A percentile compares a stretch with the other conserved stretches of the same genome.
Conservation (phyloP, 148 eudicot genomes). For the Dysphania ambrosioides region DNA sequence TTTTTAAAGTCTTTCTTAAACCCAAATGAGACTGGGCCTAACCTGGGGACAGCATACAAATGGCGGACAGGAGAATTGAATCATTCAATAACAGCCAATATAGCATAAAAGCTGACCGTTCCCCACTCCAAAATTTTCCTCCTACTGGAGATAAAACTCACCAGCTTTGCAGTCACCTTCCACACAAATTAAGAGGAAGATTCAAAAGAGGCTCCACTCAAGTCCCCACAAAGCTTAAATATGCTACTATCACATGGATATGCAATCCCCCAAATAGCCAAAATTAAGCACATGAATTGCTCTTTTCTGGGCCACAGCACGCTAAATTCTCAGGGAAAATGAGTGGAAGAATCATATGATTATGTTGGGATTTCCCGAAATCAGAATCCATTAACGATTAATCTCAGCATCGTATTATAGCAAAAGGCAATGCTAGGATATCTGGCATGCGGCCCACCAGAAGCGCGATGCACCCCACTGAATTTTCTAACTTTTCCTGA, state of each 20-base stretch:
- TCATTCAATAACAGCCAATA: conserved; percentile 23
- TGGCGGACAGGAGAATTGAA: conserved; percentile 27
- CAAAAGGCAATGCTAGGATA: not conserved
- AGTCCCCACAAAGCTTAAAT: conserved; percentile 23
- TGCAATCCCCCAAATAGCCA: conserved; percentile 31
- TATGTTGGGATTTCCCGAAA: conserved; percentile 18
- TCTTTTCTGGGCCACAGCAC: conserved; percentile 28
- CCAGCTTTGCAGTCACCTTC: conserved; percentile 17
- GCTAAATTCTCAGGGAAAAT: conserved; percentile 17
- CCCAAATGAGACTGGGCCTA: conserved; percentile 16
- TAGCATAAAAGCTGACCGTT: conserved; percentile 24
- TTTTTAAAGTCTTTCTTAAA: not conserved
- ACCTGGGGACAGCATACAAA: conserved; percentile 19
- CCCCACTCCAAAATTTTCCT: conserved; percentile 14
- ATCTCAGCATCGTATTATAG: conserved; percentile 17
- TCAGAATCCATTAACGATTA: not conserved
- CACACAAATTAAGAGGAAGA: conserved; percentile 27
- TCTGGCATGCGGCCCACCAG: conserved; percentile 19
- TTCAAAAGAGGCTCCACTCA: conserved; percentile 24
- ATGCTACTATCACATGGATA: conserved; percentile 30
- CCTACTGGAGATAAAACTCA: conserved; percentile 7
- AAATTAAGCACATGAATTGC: conserved; percentile 27
- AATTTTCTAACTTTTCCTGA: not conserved
- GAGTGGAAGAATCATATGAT: conserved; percentile 28
- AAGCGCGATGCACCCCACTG: not conserved